phyloP scores from a whole-genome alignment of 75 land plant genomes.

The Cupressus sempervirens region DNA sequence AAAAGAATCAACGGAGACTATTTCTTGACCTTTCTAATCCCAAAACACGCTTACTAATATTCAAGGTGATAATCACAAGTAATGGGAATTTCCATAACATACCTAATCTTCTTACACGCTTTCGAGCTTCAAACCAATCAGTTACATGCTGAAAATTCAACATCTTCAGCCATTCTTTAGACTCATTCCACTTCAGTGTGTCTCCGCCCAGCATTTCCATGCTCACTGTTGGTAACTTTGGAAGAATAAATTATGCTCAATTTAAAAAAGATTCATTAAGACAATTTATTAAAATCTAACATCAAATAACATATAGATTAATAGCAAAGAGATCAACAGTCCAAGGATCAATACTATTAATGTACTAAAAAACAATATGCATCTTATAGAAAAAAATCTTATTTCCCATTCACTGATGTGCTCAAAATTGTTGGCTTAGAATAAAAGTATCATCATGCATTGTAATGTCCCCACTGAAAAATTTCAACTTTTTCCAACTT shows the following conservation, averaged over 20 bases:
- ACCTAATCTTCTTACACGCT: neutral
- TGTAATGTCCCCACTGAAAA: no score
- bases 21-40: neutral
- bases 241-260: neutral
- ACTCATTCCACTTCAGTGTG: conserved; percentile 1
- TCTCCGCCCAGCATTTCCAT: conserved; percentile 1
- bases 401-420: neutral
- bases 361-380: neutral
- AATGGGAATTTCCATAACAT: neutral
- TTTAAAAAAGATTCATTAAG: neutral
- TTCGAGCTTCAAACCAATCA: conserved; percentile 8
- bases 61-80: neutral
- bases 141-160: conserved; percentile 3
- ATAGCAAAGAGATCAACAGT: neutral
- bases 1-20: neutral
- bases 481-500: no score
- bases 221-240: conserved; percentile 4
- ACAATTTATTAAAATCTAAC: neutral
- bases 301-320: neutral
- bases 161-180: conserved; percentile 1
- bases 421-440: neutral
- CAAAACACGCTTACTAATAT: neutral
- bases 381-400: neutral
- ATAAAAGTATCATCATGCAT: neutral
- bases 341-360: neutral